Base-by-base conservation (phyloP, 768 basidiomycete genomes). In the Leucosporidium yakuticum region DNA sequence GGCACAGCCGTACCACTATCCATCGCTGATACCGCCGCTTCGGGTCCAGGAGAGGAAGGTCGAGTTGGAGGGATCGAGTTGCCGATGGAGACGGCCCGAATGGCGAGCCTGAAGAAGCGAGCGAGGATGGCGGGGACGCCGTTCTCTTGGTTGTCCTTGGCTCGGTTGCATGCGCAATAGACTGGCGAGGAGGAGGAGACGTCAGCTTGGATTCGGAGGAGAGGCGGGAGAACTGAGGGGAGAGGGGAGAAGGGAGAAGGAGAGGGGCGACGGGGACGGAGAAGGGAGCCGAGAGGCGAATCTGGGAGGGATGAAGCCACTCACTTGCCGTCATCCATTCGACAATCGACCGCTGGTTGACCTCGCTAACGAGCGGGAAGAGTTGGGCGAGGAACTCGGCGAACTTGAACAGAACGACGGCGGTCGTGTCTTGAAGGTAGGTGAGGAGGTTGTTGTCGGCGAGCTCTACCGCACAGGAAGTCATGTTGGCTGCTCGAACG, bases 401-500 rank as follows among this genome's bases (percentile, higher is more conserved):
- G 9, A 57, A 27, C 3, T 17, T 49, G 32, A 64, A 27, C 27
- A 59, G 21, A 3, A 19, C 19, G 1, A 49, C 12, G 1, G 63
- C 56, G 9, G 32, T 34, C n/a, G 29, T 4, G 20, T 64, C 63
- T 25, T 64, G 63, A 6, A 64, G 34, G 48, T 48, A 58, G 29
- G 15, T 23, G 27, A 64, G n/a, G 14, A 64, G 27, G 48, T 31
- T 11, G 23, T 58, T 34, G 15, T 23, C 34, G 20, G n/a, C 63
- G 0, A 65, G 56, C 21, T 69, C 68, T 5, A 58, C 64, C 27
- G 62, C 64, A 25, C 60, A 62, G 9, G 59, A 60, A 56, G 59
- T 59, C 23, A 69, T 25, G 11, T 61, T 53, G n/a, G 31, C 55
- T 9, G 60, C 51, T 4, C 63, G 54, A 0, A 44, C 39, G 15